A percentile compares a stretch with the other conserved stretches of the same genome.
Conservation (phyloP, 2,329 filamentous ascomycete species). For the Penicillium sp. region DNA sequence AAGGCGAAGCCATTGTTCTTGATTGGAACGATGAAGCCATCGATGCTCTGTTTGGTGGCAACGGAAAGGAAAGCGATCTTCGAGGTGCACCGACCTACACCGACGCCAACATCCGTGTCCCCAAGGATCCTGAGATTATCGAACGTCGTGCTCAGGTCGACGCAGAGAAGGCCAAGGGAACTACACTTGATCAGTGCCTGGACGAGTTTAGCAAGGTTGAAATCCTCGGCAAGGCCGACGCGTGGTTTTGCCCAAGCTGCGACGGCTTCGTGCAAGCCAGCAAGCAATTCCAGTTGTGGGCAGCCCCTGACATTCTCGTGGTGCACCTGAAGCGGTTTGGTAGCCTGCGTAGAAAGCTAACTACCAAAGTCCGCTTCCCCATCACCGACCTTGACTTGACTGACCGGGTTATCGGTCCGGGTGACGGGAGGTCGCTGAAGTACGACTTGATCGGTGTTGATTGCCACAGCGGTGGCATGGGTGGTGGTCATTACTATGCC, state of each 20-base stretch:
- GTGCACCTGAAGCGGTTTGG: constrained; percentile 92
- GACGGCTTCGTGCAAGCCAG: constrained; percentile 87
- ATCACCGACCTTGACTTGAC: constrained; percentile 80
- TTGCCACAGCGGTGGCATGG: constrained; percentile 88
- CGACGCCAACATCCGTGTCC: constrained; percentile 42
- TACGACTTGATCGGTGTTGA: constrained; percentile 96
- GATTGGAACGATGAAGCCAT: constrained; percentile 73
- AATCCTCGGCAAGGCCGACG: constrained; percentile 88
- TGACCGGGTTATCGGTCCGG: constrained; percentile 69
- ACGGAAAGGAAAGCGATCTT: constrained; percentile 43
- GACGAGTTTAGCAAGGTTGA: constrained; percentile 94
- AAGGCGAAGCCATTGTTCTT: constrained; percentile 78
- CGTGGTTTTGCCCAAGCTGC: constrained; percentile 95
- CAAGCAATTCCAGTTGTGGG: constrained; percentile 98
- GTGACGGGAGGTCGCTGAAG: constrained; percentile 72
- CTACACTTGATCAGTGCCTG: constrained; percentile 83
- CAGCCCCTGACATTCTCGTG: constrained; percentile 87
- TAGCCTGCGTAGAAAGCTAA: constrained; percentile 64
- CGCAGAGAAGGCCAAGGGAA: constrained; percentile 65
- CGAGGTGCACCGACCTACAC: constrained; percentile 59
- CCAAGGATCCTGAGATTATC: constrained; percentile 59
- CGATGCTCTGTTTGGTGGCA: constrained; percentile 61
- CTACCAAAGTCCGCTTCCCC: constrained; percentile 86
- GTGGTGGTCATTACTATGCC: constrained; percentile 93
- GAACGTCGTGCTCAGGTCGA: constrained; percentile 59